Percentiles rank a stretch among this genome's conserved stretches.
These are phyloP conservation scores for Chaetoceros tenuissimus DNA, from an alignment of 108 stramenopile genomes.

Conservation along the genomic window DNA sequence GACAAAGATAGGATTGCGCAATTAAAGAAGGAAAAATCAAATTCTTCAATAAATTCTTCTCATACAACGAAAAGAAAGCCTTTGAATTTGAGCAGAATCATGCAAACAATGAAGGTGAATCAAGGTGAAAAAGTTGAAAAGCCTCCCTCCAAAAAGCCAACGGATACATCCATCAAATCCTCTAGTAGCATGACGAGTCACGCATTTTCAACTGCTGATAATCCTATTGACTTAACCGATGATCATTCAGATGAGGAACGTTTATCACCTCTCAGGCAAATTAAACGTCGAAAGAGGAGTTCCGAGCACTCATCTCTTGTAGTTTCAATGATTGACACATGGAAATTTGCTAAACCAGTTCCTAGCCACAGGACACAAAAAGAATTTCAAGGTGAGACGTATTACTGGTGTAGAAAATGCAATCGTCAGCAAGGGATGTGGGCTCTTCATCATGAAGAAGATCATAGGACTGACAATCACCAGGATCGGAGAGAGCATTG, in stretches of 20 bases:
- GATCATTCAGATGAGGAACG: neutral
- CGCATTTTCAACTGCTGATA: too few species aligned
- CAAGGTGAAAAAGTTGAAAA: too few species aligned
- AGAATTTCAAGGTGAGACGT: neutral
- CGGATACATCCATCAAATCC: too few species aligned
- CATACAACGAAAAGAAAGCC: too few species aligned
- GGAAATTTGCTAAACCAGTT: neutral
- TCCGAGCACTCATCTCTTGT: neutral
- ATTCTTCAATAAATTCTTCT: too few species aligned
- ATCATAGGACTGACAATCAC: neutral
- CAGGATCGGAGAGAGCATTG: neutral
- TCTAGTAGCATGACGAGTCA: too few species aligned
- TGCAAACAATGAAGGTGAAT: too few species aligned
- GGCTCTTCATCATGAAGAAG: neutral
- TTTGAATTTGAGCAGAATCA: too few species aligned
- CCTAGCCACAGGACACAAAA: neutral
- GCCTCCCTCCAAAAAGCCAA: too few species aligned
- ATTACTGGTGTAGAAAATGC: neutral
- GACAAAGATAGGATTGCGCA: too few species aligned
- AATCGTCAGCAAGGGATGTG: neutral
- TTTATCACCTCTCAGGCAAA: neutral
- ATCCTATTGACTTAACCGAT: neutral
- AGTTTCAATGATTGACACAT: neutral
- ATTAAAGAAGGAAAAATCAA: too few species aligned
- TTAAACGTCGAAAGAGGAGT: neutral